Evolutionary conservation across 2,329 filamentous ascomycete genomes (phyloP).

Genomic region (Alternaria gansuensis): DNA sequence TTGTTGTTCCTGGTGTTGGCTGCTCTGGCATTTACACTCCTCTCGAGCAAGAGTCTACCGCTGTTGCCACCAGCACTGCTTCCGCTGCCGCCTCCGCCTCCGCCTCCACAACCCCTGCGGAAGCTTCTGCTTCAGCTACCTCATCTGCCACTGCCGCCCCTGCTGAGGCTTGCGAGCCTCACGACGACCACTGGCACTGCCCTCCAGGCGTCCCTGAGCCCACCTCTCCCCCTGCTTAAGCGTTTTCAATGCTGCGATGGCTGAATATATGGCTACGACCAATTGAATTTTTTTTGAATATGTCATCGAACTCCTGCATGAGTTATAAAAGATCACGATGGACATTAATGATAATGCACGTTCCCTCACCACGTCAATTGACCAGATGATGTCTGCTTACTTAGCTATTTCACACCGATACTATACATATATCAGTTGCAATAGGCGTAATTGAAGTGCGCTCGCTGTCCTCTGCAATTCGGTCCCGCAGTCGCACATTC

Average conservation of each 20-base stretch:
- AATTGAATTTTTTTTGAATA: background rate
- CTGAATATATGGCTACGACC: background rate
- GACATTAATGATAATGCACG: conserved; percentile 24
- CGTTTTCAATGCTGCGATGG: background rate
- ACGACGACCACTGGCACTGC: conserved; percentile 41
- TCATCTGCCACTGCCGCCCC: conserved; percentile 13
- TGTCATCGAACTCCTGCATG: background rate
- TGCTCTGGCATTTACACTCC: conserved; percentile 61
- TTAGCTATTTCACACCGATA: no score
- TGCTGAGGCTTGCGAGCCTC: conserved; percentile 32
- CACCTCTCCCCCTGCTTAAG: conserved; percentile 32
- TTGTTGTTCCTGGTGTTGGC: conserved; percentile 69
- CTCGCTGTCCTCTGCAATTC: background rate
- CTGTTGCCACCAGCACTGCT: conserved; percentile 17
- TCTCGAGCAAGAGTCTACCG: conserved; percentile 11
- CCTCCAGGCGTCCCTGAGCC: conserved; percentile 39
- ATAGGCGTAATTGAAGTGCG: background rate
- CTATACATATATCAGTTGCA: background rate
- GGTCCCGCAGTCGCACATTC: background rate
- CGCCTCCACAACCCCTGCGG: conserved; percentile 14
- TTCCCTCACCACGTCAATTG: background rate
- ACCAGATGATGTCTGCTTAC: no score
- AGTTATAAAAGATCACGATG: conserved; percentile 13
- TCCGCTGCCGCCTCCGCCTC: conserved; percentile 11
- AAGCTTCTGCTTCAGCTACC: conserved; percentile 10